Evolutionary conservation across 2,329 filamentous ascomycete species (phyloP).

Genomic region (Chalaropsis ovoidea): DNA sequence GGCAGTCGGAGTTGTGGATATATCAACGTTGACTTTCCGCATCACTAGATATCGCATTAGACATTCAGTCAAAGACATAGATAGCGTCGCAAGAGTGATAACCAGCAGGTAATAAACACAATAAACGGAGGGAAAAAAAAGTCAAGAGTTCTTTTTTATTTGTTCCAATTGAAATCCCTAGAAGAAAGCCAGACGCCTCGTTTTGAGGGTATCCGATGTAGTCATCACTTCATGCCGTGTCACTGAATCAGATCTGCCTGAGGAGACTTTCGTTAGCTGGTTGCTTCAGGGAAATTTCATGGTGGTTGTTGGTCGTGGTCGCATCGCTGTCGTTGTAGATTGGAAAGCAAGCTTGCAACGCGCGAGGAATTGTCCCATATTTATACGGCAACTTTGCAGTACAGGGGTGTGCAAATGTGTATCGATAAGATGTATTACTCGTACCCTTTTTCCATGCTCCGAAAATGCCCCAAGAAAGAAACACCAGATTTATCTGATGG

Average conservation of each 20-base stretch:
- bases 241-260: slow-evolving; percentile 25
- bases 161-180: slow-evolving; percentile 25
- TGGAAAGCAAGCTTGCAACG: background rate
- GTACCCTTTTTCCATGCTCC: slow-evolving; percentile 26
- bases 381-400: slow-evolving; percentile 16
- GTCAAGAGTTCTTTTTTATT: slow-evolving; percentile 24
- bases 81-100: background rate
- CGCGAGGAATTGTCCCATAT: slow-evolving; percentile 14
- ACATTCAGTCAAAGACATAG: background rate
- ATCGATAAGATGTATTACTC: slow-evolving; percentile 16
- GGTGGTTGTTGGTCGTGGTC: background rate
- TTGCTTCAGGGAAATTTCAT: slow-evolving; percentile 7
- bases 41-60: background rate
- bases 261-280: slow-evolving; percentile 19
- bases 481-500: slow-evolving; percentile 45
- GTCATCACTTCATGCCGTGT: slow-evolving; percentile 26
- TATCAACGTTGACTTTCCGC: background rate
- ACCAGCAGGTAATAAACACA: background rate
- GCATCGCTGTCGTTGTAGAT: background rate
- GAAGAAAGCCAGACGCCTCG: slow-evolving; percentile 25
- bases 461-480: slow-evolving; percentile 18
- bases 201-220: slow-evolving; percentile 25
- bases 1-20: background rate
- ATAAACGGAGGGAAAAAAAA: slow-evolving; percentile 19
- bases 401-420: slow-evolving; percentile 10